Evolutionary conservation across 2,329 filamentous ascomycete species (phyloP), one percentile per base, ranked within the genome.

Genomic region (Alternaria brassicae): DNA sequence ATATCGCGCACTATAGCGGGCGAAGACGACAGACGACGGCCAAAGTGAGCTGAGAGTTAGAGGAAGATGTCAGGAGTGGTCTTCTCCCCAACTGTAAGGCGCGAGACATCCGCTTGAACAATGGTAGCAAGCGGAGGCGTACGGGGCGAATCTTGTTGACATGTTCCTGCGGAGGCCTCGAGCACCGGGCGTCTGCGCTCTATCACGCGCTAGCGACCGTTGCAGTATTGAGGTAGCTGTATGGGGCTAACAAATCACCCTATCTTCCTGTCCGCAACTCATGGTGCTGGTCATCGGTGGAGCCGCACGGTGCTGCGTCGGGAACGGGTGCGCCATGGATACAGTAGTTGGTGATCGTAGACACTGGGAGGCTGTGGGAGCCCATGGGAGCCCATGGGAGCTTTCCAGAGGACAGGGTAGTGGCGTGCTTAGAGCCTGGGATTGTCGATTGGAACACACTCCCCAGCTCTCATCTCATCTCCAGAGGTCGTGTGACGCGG

Each of bases 121-220:
- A 32, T 48, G 36, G 48, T 21, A 5, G 15, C 53, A 37, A 45
- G 45, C 55, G 56, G 61, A 61, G 57, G 61, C 49, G 48, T 44
- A 27, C 23, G 40, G 39, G 42, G 19, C 25, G 23, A 50, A 19
- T 25, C 51, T 39, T 53, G 32, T 50, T 32, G 55, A 57, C 59
- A 34, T 48, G 34, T 19, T 54, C 30, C 58, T 25, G 9, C 28
- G 50, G 30, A 42, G 53, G 57, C 57, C 21, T 47, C 32, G 60
- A 66, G 66, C 64, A 60, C 54, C 63, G 62, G 63, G 65, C 49
- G 49, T 50, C 37, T 63, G 67, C 62, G 51, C 37, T 50, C 34
- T 51, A 63, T 67, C 68, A 68, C 65, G 50, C 67, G 52, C 69
- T 64, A 71, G 27, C 10, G 28, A 51, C 58, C 17, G 50, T 58